Evolutionary conservation across 768 basidiomycete species (phyloP), one percentile per base, ranked within the genome.

Genomic region (Pholiota molesta): DNA sequence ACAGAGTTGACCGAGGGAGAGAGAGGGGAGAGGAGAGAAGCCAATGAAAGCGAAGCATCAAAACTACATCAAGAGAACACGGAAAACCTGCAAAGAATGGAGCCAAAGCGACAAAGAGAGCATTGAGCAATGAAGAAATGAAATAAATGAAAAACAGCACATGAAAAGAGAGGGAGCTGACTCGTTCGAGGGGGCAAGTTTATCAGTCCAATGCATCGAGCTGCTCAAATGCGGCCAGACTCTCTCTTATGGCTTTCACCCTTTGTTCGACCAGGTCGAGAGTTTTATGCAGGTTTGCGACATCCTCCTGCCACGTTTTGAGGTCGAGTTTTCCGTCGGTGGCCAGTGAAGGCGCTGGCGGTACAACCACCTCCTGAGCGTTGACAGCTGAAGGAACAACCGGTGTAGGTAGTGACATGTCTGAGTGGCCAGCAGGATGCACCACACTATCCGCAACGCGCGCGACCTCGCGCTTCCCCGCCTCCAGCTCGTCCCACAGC

Each of bases 401-500:
- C 28, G n/a, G 28, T 17, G 31, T 21, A 23, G 44, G n/a, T 11
- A 52, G 11, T 9, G 58, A 7, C 6, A 7, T 47, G 44, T 44
- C 23, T 28, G 49, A 26, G 45, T 23, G n/a, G 23, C n/a, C 39
- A 29, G 28, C 51, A 53, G 45, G 42, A n/a, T 52, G 57, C 33
- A 17, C 45, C 44, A 60, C 63, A 29, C 39, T 44, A 31, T 62
- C 65, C 29, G 61, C 59, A 39, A 62, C 45, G 37, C 47, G 64
- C 52, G 19, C 26, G 52, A 37, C 57, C 42, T 64, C 68, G 62
- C 65, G 66, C 68, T 83, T 84, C 37, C 79, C 81, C 52, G 73
- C 77, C 19, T 81, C 78, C 67, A 92, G 68, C 76, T 92, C 90
- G 42, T 90, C 89, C 85, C 88, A 87, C 54, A 92, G 74, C n/a